These are phyloP conservation scores for Oldenlandia corymbosa DNA, from an alignment of 257 asterid species.

Conservation along the genomic window DNA sequence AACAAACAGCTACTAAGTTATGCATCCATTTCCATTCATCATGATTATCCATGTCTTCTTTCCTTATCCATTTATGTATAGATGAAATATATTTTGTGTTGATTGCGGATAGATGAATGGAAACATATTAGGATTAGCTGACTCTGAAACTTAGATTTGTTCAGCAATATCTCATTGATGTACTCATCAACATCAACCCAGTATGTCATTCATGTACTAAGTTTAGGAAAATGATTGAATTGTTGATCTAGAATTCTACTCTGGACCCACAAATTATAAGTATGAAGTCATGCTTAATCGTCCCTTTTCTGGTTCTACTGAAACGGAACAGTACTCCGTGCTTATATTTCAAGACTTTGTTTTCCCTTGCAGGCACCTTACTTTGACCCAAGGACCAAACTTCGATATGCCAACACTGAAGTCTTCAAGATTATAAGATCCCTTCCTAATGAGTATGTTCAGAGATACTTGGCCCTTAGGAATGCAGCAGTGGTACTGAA, in stretches of 20 bases:
- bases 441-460: constrained; percentile 88
- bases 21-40: no score
- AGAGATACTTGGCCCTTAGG: constrained; percentile 85
- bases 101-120: no score
- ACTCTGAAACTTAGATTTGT: not conserved
- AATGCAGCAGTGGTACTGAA: constrained; percentile 85
- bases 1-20: no score
- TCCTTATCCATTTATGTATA: no score
- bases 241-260: no score
- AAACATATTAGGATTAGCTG: no score
- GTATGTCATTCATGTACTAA: no score
- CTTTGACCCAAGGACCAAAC: constrained; percentile 89
- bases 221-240: no score
- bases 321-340: not conserved
- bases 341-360: not conserved
- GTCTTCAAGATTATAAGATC: constrained; percentile 80
- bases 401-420: constrained; percentile 78
- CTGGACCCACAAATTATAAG: no score
- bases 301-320: not conserved
- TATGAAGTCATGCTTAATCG: not conserved
- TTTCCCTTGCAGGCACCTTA: constrained; percentile 73
- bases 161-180: not conserved
- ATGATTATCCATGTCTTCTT: no score
- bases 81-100: no score
- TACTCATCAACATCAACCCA: not conserved